Evolutionary conservation across 2,329 filamentous ascomycete species (phyloP).

Genomic region (Calonectria pseudoreteaudii): DNA sequence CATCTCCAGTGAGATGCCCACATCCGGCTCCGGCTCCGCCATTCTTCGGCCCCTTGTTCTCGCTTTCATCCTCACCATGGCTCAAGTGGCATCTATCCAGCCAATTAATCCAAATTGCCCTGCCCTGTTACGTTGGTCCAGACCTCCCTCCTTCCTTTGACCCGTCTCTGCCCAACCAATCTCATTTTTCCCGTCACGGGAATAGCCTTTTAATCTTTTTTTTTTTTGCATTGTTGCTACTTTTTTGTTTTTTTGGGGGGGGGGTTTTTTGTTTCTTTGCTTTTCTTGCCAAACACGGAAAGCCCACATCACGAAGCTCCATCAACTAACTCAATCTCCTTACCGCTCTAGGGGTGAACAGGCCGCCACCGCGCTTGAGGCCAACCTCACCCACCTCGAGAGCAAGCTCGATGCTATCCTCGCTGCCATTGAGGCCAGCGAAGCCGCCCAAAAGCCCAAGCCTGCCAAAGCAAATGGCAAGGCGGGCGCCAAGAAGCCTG

Average conservation of each 20-base stretch:
- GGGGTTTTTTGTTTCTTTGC: background rate
- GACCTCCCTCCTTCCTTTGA: background rate
- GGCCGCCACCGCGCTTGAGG: slow-evolving; percentile 64
- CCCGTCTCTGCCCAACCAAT: background rate
- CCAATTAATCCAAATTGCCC: background rate
- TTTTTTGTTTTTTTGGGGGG: background rate
- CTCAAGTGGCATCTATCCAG: background rate
- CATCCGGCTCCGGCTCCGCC: background rate
- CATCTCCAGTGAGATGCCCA: background rate
- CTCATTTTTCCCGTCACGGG: background rate
- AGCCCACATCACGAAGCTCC: background rate
- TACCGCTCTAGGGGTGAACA: slow-evolving; percentile 62
- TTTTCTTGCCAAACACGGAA: background rate
- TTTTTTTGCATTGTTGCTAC: background rate
- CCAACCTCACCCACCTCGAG: slow-evolving; percentile 64
- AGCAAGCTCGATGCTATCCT: slow-evolving; percentile 67
- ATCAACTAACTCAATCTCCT: slow-evolving; percentile 30
- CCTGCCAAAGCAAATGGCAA: background rate
- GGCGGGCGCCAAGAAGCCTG: slow-evolving; percentile 8
- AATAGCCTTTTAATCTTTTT: background rate
- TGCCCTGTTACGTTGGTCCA: background rate
- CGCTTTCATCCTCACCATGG: background rate
- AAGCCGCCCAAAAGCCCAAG: slow-evolving; percentile 8
- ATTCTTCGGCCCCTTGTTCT: background rate
- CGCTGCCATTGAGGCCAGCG: slow-evolving; percentile 56